A percentile compares a stretch with the other conserved stretches of the same genome.
Evolutionary conservation across 1,284 basidiomycete genomes (phyloP).

Genomic region (Xerocomus amazonicus): DNA sequence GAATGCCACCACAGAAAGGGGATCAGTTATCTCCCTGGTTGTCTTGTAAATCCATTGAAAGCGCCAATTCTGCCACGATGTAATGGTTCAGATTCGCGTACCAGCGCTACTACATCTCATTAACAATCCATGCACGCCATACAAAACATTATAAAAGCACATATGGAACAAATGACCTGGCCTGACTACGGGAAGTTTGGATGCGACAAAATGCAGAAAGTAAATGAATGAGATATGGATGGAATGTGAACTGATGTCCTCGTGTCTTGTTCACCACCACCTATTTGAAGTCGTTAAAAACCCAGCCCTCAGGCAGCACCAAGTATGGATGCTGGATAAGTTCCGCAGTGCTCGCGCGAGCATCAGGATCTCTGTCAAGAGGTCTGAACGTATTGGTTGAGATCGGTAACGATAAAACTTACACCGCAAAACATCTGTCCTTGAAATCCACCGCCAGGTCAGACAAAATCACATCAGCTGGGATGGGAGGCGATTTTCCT

Average conservation of each 20-base stretch:
- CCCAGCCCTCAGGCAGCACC: constrained; percentile 70
- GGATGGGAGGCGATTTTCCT: constrained; percentile 85
- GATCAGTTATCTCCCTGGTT: not conserved
- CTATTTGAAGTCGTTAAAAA: constrained; percentile 61
- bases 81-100: constrained; percentile 25
- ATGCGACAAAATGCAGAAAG: constrained; percentile 23
- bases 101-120: constrained; percentile 33
- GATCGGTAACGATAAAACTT: constrained; percentile 29
- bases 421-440: constrained; percentile 88
- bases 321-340: constrained; percentile 86
- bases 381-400: constrained; percentile 7
- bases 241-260: constrained; percentile 13
- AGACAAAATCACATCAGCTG: constrained; percentile 74
- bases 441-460: constrained; percentile 84
- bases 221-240: constrained; percentile 29
- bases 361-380: constrained; percentile 69
- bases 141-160: constrained; percentile 35
- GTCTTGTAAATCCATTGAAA: too few species aligned
- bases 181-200: constrained; percentile 15
- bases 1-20: too few species aligned
- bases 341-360: constrained; percentile 82
- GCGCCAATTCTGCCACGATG: not conserved
- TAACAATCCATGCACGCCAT: constrained; percentile 25
- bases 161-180: constrained; percentile 26
- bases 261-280: constrained; percentile 6